Base-by-base conservation (phyloP, 306 rosid genomes). In the Castanea mollissima region DNA sequence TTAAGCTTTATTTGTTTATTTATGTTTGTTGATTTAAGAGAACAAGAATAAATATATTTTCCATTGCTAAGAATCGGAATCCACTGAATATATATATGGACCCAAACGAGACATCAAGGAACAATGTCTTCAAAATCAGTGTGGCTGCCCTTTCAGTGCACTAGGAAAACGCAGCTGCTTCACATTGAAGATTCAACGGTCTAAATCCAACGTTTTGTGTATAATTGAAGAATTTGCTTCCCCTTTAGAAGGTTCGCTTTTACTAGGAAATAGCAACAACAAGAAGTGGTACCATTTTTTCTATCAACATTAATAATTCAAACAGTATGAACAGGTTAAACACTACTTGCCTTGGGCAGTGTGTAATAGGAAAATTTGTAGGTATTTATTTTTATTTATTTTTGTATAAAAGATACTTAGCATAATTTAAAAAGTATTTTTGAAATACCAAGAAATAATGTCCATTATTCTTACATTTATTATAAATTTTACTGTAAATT, bases 61-160 rank as follows among this genome's bases (percentile, higher is more conserved):
- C 2, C 16, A 9, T 20, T 59, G 12, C 31, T 27, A 9, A 59
- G 25, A 59, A 23, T 23, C 23, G 65, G 32, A 12, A 59, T 59
- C 65, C 16, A 13, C 15, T 13, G 41, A 13, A 25, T 5, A 27
- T 27, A 27, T 27, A n/a, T 10, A 21, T 58, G 13, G 23, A 3
- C 23, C 41, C 3, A 7, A 62, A 62, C 1, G 38, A 62, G 69
- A 57, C 75, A 58, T 27, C 23, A 76, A 44, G 54, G 75, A 63
- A 71, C 62, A 71, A 69, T 11, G 69, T 78, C 57, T 71, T 69
- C 76, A 77, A 62, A 77, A 69, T 81, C 27, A 63, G 74, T 56
- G 73, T 63, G 76, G 55, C 38, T 44, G 65, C 78, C 34, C 20
- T 65, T 71, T 77, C 44, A 63, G 49, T 79, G 73, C 54, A 51